Evolutionary conservation across 169 alveolate genomes (phyloP).

Genomic region (Cryptosporidium sp.): DNA sequence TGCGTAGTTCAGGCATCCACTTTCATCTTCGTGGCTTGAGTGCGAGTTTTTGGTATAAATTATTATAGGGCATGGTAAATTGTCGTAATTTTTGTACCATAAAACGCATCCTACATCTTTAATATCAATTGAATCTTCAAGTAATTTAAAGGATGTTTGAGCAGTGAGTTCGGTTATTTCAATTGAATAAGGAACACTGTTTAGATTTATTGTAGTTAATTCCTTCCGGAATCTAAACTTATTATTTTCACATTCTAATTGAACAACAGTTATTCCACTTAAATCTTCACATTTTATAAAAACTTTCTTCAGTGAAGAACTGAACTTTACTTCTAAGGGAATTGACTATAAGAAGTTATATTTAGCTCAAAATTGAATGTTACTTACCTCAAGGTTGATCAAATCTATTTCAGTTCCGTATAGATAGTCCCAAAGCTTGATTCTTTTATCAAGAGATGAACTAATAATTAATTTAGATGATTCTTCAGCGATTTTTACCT

Average conservation of each 20-base stretch:
- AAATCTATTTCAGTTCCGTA: conserved; percentile 25
- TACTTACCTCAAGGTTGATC: conserved; percentile 46
- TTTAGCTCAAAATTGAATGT: neutral
- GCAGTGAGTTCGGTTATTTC: neutral
- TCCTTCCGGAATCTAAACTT: neutral
- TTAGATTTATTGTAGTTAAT: neutral
- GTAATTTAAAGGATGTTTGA: neutral
- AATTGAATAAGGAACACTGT: conserved; percentile 5
- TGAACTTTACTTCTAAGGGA: conserved; percentile 43
- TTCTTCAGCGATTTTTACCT: neutral
- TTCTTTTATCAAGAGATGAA: conserved; percentile 44
- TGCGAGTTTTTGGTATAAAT: neutral
- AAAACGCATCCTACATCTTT: neutral
- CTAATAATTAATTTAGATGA: conserved; percentile 6
- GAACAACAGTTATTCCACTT: neutral
- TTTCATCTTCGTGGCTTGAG: neutral
- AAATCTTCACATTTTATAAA: conserved; percentile 30
- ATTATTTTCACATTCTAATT: neutral
- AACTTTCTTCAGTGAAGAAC: neutral
- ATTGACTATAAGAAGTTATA: neutral
- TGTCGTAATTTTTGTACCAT: neutral
- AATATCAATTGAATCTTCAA: neutral
- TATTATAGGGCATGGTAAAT: neutral
- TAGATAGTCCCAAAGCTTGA: conserved; percentile 49
- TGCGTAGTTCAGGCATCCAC: neutral